Percentiles rank a stretch among this genome's conserved stretches.
Conservation (phyloP, 2,329 filamentous ascomycete genomes). For the Claviceps africana region DNA sequence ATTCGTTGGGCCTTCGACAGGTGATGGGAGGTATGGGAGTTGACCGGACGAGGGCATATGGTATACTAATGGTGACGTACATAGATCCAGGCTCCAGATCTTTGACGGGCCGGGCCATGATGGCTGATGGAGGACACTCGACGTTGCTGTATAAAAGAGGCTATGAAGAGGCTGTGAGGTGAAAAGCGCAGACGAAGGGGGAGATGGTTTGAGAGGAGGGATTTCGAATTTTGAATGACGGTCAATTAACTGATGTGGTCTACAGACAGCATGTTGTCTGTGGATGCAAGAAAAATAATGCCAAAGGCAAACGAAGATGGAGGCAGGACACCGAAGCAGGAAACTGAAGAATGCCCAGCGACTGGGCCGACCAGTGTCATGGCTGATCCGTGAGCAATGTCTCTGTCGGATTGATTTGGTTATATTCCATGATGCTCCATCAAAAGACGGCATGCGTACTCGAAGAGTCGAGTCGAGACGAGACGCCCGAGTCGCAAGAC, state of each 20-base stretch:
- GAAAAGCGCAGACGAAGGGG: background rate
- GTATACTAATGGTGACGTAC: slow-evolving; percentile 4
- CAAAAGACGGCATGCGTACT: too few relatives aligned
- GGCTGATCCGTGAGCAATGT: too few relatives aligned
- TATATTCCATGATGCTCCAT: too few relatives aligned
- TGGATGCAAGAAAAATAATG: background rate
- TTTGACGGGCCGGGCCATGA: slow-evolving; percentile 3
- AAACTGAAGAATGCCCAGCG: too few relatives aligned
- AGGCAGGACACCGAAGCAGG: too few relatives aligned
- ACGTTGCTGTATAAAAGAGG: background rate
- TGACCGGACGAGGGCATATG: background rate
- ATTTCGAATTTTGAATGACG: background rate
- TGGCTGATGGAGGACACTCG: background rate
- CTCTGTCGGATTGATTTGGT: too few relatives aligned
- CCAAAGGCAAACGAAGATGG: background rate
- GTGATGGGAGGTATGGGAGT: background rate
- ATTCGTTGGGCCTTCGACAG: background rate
- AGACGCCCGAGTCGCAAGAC: too few relatives aligned
- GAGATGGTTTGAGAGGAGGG: background rate
- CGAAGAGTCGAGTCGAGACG: too few relatives aligned
- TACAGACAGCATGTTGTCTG: background rate
- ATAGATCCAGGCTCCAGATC: slow-evolving; percentile 4
- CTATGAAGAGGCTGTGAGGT: background rate
- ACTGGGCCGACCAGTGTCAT: too few relatives aligned
- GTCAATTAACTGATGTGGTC: background rate